These are phyloP conservation scores for Tuber umbilicatum DNA, from an alignment of 495 filamentous ascomycete genomes.

Conservation along the genomic window DNA sequence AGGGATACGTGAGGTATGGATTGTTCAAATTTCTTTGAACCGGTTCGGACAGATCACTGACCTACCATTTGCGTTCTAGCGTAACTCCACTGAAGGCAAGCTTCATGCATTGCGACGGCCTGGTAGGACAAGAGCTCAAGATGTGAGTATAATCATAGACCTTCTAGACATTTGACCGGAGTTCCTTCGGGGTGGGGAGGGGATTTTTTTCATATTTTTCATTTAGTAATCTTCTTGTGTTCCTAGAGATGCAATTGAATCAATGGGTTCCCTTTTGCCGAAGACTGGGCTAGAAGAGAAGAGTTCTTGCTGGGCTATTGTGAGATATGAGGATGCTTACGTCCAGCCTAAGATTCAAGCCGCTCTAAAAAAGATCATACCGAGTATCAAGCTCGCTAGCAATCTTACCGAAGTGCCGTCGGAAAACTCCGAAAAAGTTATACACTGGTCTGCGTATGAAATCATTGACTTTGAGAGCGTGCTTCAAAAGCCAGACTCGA, in stretches of 20 bases:
- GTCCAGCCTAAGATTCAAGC: constrained; percentile 73
- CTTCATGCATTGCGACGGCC: constrained; percentile 71
- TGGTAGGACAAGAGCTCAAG: constrained; percentile 65
- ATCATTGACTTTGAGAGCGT: constrained; percentile 71
- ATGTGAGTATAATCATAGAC: constrained; percentile 63
- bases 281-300: background rate
- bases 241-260: background rate
- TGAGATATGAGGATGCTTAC: constrained; percentile 80
- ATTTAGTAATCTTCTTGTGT: constrained; percentile 5
- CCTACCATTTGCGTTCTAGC: constrained; percentile 46
- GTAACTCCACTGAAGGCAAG: constrained; percentile 87
- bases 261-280: background rate
- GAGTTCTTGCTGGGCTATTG: constrained; percentile 58
- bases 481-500: constrained; percentile 49
- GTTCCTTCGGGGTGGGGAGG: background rate
- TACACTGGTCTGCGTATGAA: constrained; percentile 88
- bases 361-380: constrained; percentile 60
- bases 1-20: constrained; percentile 77
- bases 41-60: background rate
- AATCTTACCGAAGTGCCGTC: constrained; percentile 8
- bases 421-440: constrained; percentile 42
- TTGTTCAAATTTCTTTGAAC: background rate
- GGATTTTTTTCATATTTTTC: constrained; percentile 4
- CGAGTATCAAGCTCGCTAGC: constrained; percentile 29
- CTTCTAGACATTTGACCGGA: background rate